These are phyloP conservation scores for Diphasiastrum complanatum DNA, from an alignment of 83 land plant species.

Conservation along the genomic window DNA sequence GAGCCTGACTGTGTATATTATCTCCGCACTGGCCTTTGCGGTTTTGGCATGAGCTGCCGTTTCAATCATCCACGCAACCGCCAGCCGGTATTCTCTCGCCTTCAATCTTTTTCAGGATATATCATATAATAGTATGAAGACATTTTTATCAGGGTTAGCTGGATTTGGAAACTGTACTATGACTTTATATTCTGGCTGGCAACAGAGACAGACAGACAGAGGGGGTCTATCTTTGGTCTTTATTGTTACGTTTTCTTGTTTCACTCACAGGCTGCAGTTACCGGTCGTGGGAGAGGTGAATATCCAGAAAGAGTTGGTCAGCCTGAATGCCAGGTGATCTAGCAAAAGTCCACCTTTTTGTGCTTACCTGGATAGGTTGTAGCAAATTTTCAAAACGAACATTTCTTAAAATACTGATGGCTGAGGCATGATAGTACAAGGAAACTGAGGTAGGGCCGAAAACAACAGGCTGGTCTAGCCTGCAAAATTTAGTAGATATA, in stretches of 20 bases:
- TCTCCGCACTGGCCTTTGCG: constrained; percentile 50
- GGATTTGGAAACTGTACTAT: too few species aligned
- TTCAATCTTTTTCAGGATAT: background rate
- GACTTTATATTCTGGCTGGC: too few species aligned
- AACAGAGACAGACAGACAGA: background rate
- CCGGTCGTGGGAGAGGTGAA: constrained; percentile 23
- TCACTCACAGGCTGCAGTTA: constrained; percentile 2
- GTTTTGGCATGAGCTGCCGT: constrained; percentile 54
- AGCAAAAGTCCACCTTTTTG: too few species aligned
- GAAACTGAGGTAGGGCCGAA: too few species aligned
- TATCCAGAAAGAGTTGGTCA: constrained; percentile 62
- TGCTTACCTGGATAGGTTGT: too few species aligned
- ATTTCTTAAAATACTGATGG: too few species aligned
- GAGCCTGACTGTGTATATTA: constrained; percentile 50
- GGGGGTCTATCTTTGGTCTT: background rate
- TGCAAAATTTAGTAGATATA: too few species aligned
- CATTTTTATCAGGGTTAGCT: background rate
- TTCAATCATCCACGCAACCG: constrained; percentile 49
- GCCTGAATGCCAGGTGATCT: constrained; percentile 54
- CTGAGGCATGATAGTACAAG: too few species aligned
- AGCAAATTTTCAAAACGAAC: too few species aligned
- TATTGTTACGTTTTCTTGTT: background rate
- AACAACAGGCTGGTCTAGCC: too few species aligned
- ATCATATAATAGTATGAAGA: background rate
- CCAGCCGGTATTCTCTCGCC: constrained; percentile 13